These are phyloP conservation scores for Cutaneotrichosporon mucoides DNA, from an alignment of 1,284 basidiomycete species.

Conservation along the genomic window DNA sequence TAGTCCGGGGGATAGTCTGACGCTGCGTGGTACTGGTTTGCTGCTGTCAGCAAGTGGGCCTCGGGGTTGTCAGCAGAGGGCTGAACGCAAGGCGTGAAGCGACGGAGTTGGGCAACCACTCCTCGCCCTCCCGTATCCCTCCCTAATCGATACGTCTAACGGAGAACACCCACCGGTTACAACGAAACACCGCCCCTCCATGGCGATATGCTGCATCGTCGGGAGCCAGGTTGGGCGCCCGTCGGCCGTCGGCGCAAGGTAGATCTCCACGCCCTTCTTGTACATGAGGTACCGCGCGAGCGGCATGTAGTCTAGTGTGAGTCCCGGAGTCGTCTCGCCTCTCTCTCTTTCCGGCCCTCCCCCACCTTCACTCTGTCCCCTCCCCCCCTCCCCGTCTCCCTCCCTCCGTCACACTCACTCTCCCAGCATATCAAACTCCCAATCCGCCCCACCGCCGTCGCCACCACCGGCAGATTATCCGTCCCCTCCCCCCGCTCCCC, in stretches of 20 bases:
- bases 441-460: constrained; percentile 51
- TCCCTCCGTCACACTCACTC: constrained; percentile 39
- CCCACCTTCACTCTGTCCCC: no score
- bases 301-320: constrained; percentile 60
- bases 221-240: constrained; percentile 60
- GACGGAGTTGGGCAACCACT: no score
- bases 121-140: no score
- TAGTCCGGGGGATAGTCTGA: constrained; percentile 31
- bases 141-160: no score
- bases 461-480: constrained; percentile 45
- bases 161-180: constrained; percentile 48
- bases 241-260: constrained; percentile 56
- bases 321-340: no score
- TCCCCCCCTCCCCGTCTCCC: no score
- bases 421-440: constrained; percentile 70
- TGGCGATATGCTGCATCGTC: constrained; percentile 67
- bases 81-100: no score
- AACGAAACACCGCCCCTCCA: constrained; percentile 74
- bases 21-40: constrained; percentile 32
- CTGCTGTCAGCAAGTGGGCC: constrained; percentile 4
- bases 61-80: no score
- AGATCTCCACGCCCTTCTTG: constrained; percentile 47
- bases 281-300: constrained; percentile 50
- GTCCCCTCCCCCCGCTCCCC: constrained; percentile 7
- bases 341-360: no score